phyloP scores from a whole-genome alignment of 2,329 filamentous ascomycete species.

The Rosellinia necatrix region DNA sequence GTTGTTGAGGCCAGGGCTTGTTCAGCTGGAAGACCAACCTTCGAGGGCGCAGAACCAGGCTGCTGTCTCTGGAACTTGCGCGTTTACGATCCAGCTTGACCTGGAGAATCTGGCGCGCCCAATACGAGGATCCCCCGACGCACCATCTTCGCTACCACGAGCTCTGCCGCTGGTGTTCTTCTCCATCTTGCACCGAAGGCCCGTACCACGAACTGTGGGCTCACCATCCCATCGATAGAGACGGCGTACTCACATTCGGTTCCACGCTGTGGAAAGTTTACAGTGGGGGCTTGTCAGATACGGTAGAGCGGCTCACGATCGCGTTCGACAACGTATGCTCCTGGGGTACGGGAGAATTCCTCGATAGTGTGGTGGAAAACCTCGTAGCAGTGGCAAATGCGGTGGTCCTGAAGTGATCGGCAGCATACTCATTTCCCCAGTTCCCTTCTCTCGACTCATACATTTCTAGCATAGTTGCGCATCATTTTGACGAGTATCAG shows the following conservation, averaged over 20 bases:
- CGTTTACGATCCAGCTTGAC: not conserved
- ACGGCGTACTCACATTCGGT: not conserved
- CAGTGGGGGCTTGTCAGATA: not conserved
- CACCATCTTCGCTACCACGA: not conserved
- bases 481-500: not conserved
- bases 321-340: not conserved
- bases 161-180: not conserved
- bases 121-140: not conserved
- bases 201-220: not conserved
- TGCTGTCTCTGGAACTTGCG: not conserved
- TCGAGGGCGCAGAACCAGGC: not conserved
- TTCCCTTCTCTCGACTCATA: not conserved
- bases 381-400: not conserved
- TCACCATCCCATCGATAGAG: not conserved
- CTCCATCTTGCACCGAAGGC: not conserved
- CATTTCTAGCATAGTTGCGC: not conserved
- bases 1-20: not conserved
- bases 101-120: not conserved
- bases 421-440: not conserved
- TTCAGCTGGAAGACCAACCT: not conserved
- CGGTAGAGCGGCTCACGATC: not conserved
- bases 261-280: not conserved
- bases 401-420: not conserved
- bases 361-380: not conserved
- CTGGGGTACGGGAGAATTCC: not conserved